These are phyloP conservation scores for Alternaria sp. DNA, from an alignment of 2,329 filamentous ascomycete species.

Conservation along the genomic window DNA sequence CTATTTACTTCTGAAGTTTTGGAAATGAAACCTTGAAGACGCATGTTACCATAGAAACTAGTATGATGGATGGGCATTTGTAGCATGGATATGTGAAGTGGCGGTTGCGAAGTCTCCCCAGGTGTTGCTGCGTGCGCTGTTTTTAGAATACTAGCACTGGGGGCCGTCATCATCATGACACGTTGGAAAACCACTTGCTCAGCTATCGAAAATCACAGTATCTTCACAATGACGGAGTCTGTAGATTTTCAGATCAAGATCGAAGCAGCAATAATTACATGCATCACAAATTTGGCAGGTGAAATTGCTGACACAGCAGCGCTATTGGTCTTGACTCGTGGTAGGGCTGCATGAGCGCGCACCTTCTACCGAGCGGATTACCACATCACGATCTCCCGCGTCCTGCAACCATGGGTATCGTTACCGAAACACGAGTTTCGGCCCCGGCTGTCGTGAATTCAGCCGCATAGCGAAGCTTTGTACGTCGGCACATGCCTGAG, in stretches of 20 bases:
- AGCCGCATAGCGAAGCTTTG: neutral
- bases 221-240: too few species aligned
- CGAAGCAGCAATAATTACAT: neutral
- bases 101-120: too few species aligned
- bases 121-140: too few species aligned
- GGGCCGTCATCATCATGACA: too few species aligned
- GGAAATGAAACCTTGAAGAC: too few species aligned
- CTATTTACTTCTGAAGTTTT: too few species aligned
- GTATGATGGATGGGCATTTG: too few species aligned
- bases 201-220: too few species aligned
- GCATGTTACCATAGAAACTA: too few species aligned
- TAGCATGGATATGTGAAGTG: too few species aligned
- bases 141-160: too few species aligned
- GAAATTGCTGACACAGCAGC: constrained; percentile 12
- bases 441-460: neutral
- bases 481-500: neutral
- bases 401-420: neutral
- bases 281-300: neutral
- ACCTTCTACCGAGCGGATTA: neutral
- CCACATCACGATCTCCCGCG: neutral
- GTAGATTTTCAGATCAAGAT: neutral
- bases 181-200: too few species aligned
- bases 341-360: neutral
- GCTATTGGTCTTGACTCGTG: neutral
- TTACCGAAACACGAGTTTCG: neutral